Base-by-base conservation (phyloP, 176 grass and related monocot genomes). In the Dendrocalamus sinicus region DNA sequence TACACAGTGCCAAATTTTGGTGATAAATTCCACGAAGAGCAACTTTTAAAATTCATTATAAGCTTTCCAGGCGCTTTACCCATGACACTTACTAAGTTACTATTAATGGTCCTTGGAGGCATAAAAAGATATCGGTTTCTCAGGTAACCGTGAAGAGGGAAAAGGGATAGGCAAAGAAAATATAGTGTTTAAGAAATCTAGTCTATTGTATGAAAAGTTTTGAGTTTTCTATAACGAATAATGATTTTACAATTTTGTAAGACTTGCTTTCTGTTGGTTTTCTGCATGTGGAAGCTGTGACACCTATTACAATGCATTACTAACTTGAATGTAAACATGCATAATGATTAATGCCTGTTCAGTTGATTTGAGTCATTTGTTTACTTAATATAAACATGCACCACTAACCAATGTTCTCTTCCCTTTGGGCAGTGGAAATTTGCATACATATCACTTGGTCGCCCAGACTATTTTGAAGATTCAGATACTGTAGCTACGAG, bases 381-480 rank as follows among this genome's bases (percentile, higher is more conserved):
- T 73, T 80, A 13, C 8, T 64, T 79, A 44, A 70, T 77, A 22
- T 70, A 62, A 41, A 46, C 12, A 35, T 45, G 5, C 17, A 19
- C 30, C 60, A 48, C 41, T 80, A 91, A 84, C 32, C 26, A 64
- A 26, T 64, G 14, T 80, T 75, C 39, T 77, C 19, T 63, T 57
- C 28, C 73, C 19, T 65, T 65, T 84, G 78, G 41, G 51, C 80
- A 99, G 96, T 99, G 96, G 96, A 96, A 99, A 79, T 99, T 99
- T 86, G 96, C 96, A 10, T 99, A 96, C 71, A 72, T 99, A 76
- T 91, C 96, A 83, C 88, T 96, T 90, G 96, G 96, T 52, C 96
- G 96, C 45, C 96, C 96, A 76, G 96, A 99, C 77, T 99, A 96
- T 80, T 95, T 96, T 85, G 86, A 99, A 83, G 96, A 99, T 87